Conservation (phyloP, 441 rosid species). For the Syzygium malaccense region DNA sequence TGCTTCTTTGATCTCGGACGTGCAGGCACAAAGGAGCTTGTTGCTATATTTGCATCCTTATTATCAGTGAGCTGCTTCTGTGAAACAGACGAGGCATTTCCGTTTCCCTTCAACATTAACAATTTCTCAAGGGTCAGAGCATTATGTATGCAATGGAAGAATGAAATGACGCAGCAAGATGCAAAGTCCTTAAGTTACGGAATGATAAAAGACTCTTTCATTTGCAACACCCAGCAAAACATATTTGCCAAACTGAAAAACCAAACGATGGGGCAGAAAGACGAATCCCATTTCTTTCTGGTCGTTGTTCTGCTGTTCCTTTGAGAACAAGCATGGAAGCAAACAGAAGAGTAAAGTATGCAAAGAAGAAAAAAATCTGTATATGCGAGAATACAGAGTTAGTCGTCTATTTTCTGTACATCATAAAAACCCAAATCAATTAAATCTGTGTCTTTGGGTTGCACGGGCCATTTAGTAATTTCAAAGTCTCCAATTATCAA, state of each 20-base stretch:
- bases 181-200: not conserved
- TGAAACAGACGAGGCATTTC: conserved; percentile 22
- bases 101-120: conserved; percentile 33
- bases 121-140: not conserved
- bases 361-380: not conserved
- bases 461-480: not conserved
- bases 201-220: not conserved
- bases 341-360: not conserved
- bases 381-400: not conserved
- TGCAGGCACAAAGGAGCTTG: conserved; percentile 24
- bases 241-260: not conserved
- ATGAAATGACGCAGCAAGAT: not conserved
- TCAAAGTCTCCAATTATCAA: not conserved
- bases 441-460: not conserved
- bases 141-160: not conserved
- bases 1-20: conserved; percentile 36
- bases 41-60: conserved; percentile 29
- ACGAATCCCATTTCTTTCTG: not conserved
- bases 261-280: not conserved
- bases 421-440: not conserved
- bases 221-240: not conserved
- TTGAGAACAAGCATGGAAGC: not conserved
- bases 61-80: conserved; percentile 36
- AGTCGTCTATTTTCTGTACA: not conserved
- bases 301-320: not conserved